Evolutionary conservation across 1,284 basidiomycete species (phyloP), one percentile per base, ranked within the genome.

Genomic region (Mycocalia duriaeana): DNA sequence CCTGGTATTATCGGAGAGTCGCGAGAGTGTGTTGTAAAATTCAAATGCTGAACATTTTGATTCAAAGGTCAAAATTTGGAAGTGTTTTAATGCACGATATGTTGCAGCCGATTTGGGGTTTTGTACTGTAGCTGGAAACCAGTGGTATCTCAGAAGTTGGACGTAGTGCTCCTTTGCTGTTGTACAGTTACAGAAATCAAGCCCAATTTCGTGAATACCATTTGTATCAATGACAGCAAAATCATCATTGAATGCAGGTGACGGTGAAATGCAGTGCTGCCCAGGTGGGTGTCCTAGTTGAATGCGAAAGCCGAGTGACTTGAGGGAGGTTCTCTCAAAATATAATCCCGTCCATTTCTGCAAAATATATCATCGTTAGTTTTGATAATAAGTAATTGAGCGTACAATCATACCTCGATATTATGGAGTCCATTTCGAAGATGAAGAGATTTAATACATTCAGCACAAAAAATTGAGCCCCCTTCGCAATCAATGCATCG

Each of bases 1-100:
- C 1, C 58, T 55, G 1, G 57, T 56, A 28, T 61, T 59, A 48
- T 62, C 59, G 0, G 60, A 54, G n/a, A 48, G 19, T 7, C 51
- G 45, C 6, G 38, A 44, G 2, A 65, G 36, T 1, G 60, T 44
- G 16, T 49, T 18, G 39, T 60, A 61, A 45, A 50, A 63, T n/a
- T 64, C 59, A 38, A 50, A 61, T 3, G 45, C 43, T 0, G 57
- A 51, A 1, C 50, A 41, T 35, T 59, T 59, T 1, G 57, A 57
- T 25, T 49, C 47, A 8, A 59, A 57, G 4, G 56, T 55, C 0
- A 65, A 48, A 0, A 61, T 38, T 18, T 61, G 55, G 24, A 57
- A 62, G 3, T 47, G 43, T 19, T 48, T 23, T n/a, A 59, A 53
- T 23, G 50, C 52, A 2, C 22, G 37, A 37, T 57, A 58, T 3